Evolutionary conservation across 2,329 filamentous ascomycete genomes (phyloP).

Genomic region (Camillea tinctor): DNA sequence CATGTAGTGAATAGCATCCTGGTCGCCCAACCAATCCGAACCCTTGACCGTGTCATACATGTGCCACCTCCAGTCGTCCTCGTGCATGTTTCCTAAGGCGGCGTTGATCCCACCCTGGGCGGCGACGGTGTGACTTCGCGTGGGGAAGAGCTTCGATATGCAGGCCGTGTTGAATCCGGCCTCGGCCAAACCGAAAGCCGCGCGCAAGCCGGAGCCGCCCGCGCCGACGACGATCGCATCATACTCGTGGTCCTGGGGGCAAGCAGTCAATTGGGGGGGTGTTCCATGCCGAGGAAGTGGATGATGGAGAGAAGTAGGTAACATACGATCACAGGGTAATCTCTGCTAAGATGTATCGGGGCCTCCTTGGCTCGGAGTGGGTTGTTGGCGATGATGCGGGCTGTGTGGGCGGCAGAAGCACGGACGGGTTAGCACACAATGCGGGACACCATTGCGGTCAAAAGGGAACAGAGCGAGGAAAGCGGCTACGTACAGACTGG

Average conservation of each 20-base stretch:
- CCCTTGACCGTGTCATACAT: slow-evolving; percentile 99
- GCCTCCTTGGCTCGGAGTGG: slow-evolving; percentile 93
- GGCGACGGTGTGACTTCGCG: slow-evolving; percentile 80
- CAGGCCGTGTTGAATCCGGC: slow-evolving; percentile 88
- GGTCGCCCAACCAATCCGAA: slow-evolving; percentile 95
- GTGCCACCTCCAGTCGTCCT: slow-evolving; percentile 98
- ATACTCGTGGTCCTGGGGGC: slow-evolving; percentile 84
- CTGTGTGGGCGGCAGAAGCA: slow-evolving; percentile 40
- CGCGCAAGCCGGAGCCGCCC: slow-evolving; percentile 77
- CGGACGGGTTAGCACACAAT: neutral
- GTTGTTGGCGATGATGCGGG: slow-evolving; percentile 81
- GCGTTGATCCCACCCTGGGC: slow-evolving; percentile 85
- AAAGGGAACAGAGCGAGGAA: slow-evolving; percentile 2
- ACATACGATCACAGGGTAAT: slow-evolving; percentile 92
- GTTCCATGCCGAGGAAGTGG: slow-evolving; percentile 8
- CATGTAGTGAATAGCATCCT: slow-evolving; percentile 99
- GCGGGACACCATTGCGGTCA: slow-evolving; percentile 46
- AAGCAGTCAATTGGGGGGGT: slow-evolving; percentile 20
- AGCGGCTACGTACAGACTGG: slow-evolving; percentile 62
- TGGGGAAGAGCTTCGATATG: slow-evolving; percentile 85
- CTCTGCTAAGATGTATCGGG: slow-evolving; percentile 78
- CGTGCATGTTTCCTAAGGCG: slow-evolving; percentile 91
- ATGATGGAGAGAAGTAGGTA: slow-evolving; percentile 3
- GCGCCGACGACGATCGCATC: slow-evolving; percentile 93
- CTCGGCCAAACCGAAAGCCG: slow-evolving; percentile 82